Percentiles rank a stretch among this genome's conserved stretches.
phyloP scores from a whole-genome alignment of 495 filamentous ascomycete species.

The Schizothecium vesticola region DNA sequence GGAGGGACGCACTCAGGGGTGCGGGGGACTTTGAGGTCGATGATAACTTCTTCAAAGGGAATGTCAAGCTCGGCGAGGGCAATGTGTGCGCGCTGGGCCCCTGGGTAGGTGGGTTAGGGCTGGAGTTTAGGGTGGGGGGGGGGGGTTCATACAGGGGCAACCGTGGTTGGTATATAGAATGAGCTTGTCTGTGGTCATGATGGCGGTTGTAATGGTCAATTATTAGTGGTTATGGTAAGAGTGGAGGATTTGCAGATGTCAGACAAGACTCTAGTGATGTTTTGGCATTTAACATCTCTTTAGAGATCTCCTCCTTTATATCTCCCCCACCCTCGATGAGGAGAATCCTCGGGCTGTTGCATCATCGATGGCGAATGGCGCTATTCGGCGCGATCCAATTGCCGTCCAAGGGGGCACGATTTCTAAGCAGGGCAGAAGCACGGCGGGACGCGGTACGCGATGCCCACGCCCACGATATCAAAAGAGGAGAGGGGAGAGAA shows the following conservation, averaged over 20 bases:
- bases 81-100: slow-evolving; percentile 78
- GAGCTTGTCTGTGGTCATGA: slow-evolving; percentile 35
- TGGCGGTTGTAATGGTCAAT: not conserved
- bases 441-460: not conserved
- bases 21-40: slow-evolving; percentile 67
- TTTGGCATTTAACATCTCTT: not conserved
- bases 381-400: slow-evolving; percentile 7
- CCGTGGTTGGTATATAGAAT: slow-evolving; percentile 68
- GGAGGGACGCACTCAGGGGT: slow-evolving; percentile 56
- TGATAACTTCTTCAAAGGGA: slow-evolving; percentile 72
- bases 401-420: not conserved
- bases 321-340: not conserved
- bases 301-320: not conserved
- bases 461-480: not conserved
- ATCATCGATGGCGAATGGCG: slow-evolving; percentile 34
- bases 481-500: not conserved
- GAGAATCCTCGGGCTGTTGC: not conserved
- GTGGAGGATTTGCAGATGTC: too few species aligned
- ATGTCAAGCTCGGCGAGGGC: slow-evolving; percentile 66
- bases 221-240: not conserved
- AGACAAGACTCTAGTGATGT: not conserved
- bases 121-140: too few species aligned
- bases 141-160: slow-evolving; percentile 55
- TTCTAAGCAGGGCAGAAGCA: slow-evolving; percentile 7
- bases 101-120: slow-evolving; percentile 16